phyloP scores from a whole-genome alignment of 164 flowering plant genomes.

The Kingdonia uniflora region DNA sequence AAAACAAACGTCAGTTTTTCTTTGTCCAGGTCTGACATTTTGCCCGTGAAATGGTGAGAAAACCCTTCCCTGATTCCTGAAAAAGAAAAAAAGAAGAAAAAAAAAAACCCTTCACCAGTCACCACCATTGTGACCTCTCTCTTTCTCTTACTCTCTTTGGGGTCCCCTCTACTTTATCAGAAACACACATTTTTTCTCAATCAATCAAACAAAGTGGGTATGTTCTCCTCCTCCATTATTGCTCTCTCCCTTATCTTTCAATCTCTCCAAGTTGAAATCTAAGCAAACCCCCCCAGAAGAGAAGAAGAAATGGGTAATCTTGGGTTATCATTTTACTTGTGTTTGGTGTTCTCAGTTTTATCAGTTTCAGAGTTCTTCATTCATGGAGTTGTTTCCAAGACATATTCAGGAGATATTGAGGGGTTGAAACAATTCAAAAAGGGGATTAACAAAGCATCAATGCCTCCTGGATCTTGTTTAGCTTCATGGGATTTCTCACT shows the following conservation, averaged over 20 bases:
- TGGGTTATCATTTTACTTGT: background rate
- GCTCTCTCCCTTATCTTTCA: background rate
- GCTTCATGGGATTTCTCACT: conserved; percentile 71
- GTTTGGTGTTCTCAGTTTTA: conserved; percentile 3
- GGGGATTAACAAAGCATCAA: conserved; percentile 26
- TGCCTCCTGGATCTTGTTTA: conserved; percentile 63
- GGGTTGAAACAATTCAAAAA: conserved; percentile 40
- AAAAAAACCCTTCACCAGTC: too few species aligned
- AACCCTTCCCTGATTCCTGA: too few species aligned
- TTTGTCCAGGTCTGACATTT: background rate
- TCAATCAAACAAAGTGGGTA: too few species aligned
- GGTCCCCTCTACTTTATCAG: too few species aligned
- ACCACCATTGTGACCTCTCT: too few species aligned
- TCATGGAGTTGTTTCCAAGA: conserved; percentile 5
- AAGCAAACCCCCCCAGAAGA: background rate
- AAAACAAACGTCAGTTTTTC: background rate
- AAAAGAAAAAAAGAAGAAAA: too few species aligned
- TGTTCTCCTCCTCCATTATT: background rate
- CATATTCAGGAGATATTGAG: conserved; percentile 24
- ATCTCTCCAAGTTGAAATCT: conserved; percentile 4
- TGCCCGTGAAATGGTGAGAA: too few species aligned
- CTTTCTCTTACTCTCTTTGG: too few species aligned
- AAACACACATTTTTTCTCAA: too few species aligned
- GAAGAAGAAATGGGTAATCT: conserved; percentile 9
- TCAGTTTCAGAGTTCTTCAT: conserved; percentile 4